A percentile compares a stretch with the other conserved stretches of the same genome.
phyloP scores from a whole-genome alignment of 106 monocot species.

The Triglochin maritima region DNA sequence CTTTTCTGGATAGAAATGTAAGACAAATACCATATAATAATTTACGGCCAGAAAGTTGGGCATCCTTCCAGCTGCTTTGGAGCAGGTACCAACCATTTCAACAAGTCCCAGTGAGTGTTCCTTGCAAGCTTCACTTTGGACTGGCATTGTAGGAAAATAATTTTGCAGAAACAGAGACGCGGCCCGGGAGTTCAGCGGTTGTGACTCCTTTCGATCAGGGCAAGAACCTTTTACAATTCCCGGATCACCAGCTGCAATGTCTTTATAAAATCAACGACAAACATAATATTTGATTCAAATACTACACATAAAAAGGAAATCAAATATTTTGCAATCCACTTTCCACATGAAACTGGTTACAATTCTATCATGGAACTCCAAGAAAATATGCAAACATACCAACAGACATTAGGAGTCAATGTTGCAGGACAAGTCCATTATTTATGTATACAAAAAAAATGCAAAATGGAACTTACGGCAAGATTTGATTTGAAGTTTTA shows the following conservation, averaged over 20 bases:
- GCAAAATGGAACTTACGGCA: too few species aligned
- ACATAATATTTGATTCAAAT: too few species aligned
- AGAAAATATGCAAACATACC: too few species aligned
- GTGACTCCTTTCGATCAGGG: conserved; percentile 82
- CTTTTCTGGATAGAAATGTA: too few species aligned
- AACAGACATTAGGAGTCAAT: too few species aligned
- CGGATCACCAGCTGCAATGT: conserved; percentile 90
- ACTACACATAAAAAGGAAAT: too few species aligned
- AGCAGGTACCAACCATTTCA: conserved; percentile 72
- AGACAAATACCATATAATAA: conserved; percentile 74
- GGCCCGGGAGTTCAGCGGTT: conserved; percentile 55
- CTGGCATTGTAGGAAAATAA: conserved; percentile 80
- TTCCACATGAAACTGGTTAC: too few species aligned
- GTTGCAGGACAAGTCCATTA: too few species aligned
- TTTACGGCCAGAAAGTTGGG: conserved; percentile 86
- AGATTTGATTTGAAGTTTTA: too few species aligned
- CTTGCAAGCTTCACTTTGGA: conserved; percentile 78
- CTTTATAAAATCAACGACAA: not conserved
- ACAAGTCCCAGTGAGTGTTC: conserved; percentile 68
- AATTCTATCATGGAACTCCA: too few species aligned
- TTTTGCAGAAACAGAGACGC: conserved; percentile 81
- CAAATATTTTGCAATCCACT: too few species aligned
- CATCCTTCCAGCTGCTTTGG: conserved; percentile 71
- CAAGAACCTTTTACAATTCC: conserved; percentile 75
- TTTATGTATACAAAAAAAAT: too few species aligned